These are phyloP conservation scores for Mycena sp. DNA, from an alignment of 1,284 basidiomycete species.

Conservation along the genomic window DNA sequence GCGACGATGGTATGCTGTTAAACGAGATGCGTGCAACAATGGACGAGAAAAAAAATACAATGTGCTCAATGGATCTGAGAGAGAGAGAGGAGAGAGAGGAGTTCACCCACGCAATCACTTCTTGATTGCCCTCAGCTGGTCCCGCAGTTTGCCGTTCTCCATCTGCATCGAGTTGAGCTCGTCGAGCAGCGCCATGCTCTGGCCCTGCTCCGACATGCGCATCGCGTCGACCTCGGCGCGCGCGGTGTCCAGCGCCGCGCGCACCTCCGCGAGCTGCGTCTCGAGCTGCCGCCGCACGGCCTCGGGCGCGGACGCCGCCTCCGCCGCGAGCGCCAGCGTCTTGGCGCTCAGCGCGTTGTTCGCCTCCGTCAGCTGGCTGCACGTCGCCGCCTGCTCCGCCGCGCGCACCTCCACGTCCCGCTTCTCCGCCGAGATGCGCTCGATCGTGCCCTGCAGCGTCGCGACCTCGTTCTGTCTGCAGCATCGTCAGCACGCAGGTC, in stretches of 20 bases:
- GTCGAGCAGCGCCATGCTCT: conserved; percentile 77
- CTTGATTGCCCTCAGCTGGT: conserved; percentile 72
- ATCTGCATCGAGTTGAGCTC: conserved; percentile 83
- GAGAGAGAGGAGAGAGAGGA: conserved; percentile 18
- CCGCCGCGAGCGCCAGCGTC: conserved; percentile 78
- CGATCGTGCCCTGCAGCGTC: conserved; percentile 67
- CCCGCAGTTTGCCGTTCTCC: conserved; percentile 74
- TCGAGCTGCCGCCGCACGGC: conserved; percentile 67
- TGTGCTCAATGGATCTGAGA: too few species aligned
- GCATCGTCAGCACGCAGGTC: background rate
- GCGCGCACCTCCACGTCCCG: conserved; percentile 74
- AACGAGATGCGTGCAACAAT: too few species aligned
- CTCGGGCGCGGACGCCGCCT: conserved; percentile 71
- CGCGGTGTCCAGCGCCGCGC: conserved; percentile 47
- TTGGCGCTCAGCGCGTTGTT: conserved; percentile 81
- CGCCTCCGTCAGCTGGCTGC: conserved; percentile 75
- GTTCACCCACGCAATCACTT: conserved; percentile 39
- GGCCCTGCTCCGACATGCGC: conserved; percentile 71
- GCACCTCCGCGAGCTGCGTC: conserved; percentile 52
- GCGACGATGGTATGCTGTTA: too few species aligned
- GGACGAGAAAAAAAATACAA: too few species aligned
- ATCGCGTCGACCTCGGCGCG: conserved; percentile 61
- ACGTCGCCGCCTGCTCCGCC: conserved; percentile 76
- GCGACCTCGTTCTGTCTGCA: conserved; percentile 76
- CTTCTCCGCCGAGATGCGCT: conserved; percentile 70